A percentile compares a stretch with the other conserved stretches of the same genome.
These are phyloP conservation scores for Diospyros kaki DNA, from an alignment of 148 eudicot genomes.

Conservation along the genomic window DNA sequence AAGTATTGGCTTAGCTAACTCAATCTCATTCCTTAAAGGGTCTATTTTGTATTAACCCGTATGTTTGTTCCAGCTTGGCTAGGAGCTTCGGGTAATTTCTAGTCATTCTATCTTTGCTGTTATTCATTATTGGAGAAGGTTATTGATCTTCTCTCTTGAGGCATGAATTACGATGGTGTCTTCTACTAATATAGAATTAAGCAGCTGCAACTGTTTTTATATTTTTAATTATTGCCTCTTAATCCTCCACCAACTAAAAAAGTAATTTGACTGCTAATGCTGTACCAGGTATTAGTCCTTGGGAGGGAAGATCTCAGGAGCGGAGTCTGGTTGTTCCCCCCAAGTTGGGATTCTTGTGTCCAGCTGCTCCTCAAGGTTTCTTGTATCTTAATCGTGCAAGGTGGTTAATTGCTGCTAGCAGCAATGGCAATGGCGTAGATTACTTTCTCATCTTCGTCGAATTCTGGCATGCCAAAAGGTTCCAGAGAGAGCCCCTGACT, in stretches of 20 bases:
- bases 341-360: slow-evolving; percentile 20
- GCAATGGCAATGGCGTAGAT: not conserved
- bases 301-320: slow-evolving; percentile 25
- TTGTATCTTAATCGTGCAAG: slow-evolving; percentile 23
- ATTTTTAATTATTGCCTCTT: not conserved
- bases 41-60: not conserved
- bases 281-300: slow-evolving; percentile 27
- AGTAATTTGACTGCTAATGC: slow-evolving; percentile 28
- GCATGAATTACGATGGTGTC: too few relatives aligned
- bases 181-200: not conserved
- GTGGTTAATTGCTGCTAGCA: slow-evolving; percentile 16
- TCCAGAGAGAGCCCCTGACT: not conserved
- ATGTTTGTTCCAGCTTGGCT: not conserved
- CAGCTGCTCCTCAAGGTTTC: slow-evolving; percentile 20
- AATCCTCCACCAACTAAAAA: slow-evolving; percentile 25
- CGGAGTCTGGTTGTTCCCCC: slow-evolving; percentile 12
- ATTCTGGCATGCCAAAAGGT: not conserved
- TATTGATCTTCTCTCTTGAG: too few relatives aligned
- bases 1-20: not conserved
- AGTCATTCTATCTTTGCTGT: not conserved
- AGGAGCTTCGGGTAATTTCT: not conserved
- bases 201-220: slow-evolving; percentile 10
- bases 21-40: not conserved
- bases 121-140: too few relatives aligned
- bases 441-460: not conserved